phyloP scores from a whole-genome alignment of 2,329 filamentous ascomycete genomes.

The Falciphora oryzae region DNA sequence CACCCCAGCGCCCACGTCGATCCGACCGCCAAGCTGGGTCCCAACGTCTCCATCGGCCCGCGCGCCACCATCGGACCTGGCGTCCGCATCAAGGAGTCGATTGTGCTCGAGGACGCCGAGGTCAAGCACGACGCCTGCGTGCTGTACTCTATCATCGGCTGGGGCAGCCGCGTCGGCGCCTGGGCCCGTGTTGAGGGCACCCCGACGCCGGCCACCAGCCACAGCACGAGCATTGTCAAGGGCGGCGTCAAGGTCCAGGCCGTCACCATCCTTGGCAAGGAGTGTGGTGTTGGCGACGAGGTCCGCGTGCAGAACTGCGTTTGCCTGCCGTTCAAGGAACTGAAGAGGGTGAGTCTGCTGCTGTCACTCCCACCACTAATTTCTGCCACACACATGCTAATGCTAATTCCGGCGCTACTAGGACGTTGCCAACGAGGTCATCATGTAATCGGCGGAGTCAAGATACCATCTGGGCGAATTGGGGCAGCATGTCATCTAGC shows the following conservation, averaged over 20 bases:
- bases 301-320: constrained; percentile 96
- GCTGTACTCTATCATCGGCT: constrained; percentile 92
- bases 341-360: constrained; percentile 72
- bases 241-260: constrained; percentile 98
- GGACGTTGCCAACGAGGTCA: constrained; percentile 83
- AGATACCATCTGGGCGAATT: neutral
- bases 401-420: constrained; percentile 34
- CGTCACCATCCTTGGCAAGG: constrained; percentile 95
- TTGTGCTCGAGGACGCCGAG: constrained; percentile 90
- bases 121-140: constrained; percentile 97
- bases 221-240: constrained; percentile 92
- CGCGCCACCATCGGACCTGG: constrained; percentile 79
- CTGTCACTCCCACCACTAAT: neutral
- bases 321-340: constrained; percentile 94
- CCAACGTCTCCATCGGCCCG: constrained; percentile 95
- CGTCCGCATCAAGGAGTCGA: constrained; percentile 88
- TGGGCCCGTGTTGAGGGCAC: constrained; percentile 98
- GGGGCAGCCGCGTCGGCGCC: constrained; percentile 92
- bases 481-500: neutral
- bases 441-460: constrained; percentile 62
- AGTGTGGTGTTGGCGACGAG: constrained; percentile 90
- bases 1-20: constrained; percentile 88
- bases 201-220: constrained; percentile 78
- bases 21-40: constrained; percentile 91
- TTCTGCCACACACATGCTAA: constrained; percentile 9